phyloP scores from a whole-genome alignment of 352 stramenopile genomes.

The Globisporangium viniferum region DNA sequence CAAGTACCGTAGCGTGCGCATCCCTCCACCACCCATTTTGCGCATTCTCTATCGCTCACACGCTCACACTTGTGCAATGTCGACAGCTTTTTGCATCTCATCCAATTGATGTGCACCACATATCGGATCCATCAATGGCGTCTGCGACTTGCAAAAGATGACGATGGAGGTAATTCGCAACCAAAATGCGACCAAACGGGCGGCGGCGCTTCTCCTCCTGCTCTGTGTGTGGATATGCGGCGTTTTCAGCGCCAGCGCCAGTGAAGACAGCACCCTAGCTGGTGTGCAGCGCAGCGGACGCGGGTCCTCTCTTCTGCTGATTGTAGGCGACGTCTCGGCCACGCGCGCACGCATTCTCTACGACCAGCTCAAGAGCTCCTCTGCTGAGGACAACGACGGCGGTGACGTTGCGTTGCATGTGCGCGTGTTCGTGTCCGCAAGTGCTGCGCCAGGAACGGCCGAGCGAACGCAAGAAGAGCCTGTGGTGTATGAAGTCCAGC shows the following conservation, averaged over 20 bases:
- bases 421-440: constrained; percentile 10
- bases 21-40: neutral
- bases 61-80: no score
- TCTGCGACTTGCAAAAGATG: constrained; percentile 2
- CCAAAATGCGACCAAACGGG: neutral
- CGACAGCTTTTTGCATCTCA: no score
- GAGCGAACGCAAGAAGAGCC: neutral
- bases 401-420: constrained; percentile 15
- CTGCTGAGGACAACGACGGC: constrained; percentile 2
- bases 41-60: neutral
- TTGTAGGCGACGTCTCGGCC: constrained; percentile 48
- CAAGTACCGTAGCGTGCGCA: neutral
- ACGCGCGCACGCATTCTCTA: constrained; percentile 45
- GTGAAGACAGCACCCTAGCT: neutral
- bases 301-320: constrained; percentile 28
- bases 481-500: constrained; percentile 3
- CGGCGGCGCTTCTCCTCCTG: neutral
- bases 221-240: neutral
- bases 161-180: neutral
- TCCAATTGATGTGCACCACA: neutral
- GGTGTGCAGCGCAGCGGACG: neutral
- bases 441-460: neutral
- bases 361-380: constrained; percentile 21
- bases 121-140: neutral
- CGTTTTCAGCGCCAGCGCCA: neutral